Percentiles rank a stretch among this genome's conserved stretches.
Conservation (phyloP, 2,329 filamentous ascomycete genomes). For the Penicillium fuscoglaucum region DNA sequence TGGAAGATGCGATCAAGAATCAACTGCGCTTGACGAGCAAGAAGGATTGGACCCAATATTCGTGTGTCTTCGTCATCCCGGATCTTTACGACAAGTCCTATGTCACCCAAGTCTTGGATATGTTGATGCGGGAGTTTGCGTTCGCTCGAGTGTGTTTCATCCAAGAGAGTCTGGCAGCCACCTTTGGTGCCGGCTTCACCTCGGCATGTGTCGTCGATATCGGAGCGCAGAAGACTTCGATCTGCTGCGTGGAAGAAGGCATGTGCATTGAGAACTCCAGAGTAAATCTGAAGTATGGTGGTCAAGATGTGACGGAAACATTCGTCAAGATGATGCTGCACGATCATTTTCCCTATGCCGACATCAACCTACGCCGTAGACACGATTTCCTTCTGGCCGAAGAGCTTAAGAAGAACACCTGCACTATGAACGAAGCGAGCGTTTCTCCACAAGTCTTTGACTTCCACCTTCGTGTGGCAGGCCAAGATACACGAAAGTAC, state of each 20-base stretch:
- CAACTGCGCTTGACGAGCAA: slow-evolving; percentile 77
- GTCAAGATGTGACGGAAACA: slow-evolving; percentile 86
- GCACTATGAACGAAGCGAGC: slow-evolving; percentile 85
- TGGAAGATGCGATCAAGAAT: slow-evolving; percentile 82
- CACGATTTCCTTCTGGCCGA: slow-evolving; percentile 94
- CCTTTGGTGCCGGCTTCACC: slow-evolving; percentile 92
- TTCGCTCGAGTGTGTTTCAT: slow-evolving; percentile 90
- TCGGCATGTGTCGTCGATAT: slow-evolving; percentile 94
- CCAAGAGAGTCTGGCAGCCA: slow-evolving; percentile 91
- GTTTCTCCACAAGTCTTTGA: slow-evolving; percentile 85
- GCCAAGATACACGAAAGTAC: slow-evolving; percentile 88
- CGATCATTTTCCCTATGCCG: slow-evolving; percentile 91
- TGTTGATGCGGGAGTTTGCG: slow-evolving; percentile 84
- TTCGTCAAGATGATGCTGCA: slow-evolving; percentile 98
- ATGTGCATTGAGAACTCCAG: slow-evolving; percentile 93
- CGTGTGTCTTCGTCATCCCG: slow-evolving; percentile 94
- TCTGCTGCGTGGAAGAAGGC: slow-evolving; percentile 95
- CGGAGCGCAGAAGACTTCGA: slow-evolving; percentile 94
- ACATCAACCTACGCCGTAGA: slow-evolving; percentile 85
- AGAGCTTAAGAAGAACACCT: slow-evolving; percentile 90
- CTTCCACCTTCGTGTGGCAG: slow-evolving; percentile 85
- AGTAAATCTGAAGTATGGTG: slow-evolving; percentile 92
- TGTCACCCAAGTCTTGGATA: slow-evolving; percentile 78
- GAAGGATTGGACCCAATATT: slow-evolving; percentile 85
- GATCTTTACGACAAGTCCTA: slow-evolving; percentile 96